Percentiles rank a stretch among this genome's conserved stretches.
Evolutionary conservation across 2,329 filamentous ascomycete species (phyloP).

Genomic region (Pseudocercospora crystallina): DNA sequence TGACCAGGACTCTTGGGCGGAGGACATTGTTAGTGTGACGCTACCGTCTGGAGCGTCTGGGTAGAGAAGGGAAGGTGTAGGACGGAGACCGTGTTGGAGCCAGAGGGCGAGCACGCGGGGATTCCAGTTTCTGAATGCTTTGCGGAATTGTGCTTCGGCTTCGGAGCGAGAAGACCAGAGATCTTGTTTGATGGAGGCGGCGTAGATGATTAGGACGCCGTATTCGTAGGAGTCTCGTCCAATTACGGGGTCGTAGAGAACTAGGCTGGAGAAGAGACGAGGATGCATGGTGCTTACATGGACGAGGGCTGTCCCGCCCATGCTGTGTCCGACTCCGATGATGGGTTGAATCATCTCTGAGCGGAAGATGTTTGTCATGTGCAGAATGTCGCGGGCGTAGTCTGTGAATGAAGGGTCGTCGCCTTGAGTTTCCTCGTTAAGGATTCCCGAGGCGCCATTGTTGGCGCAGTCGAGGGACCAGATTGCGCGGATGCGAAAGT

Average conservation of each 20-base stretch:
- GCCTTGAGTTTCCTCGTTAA: slow-evolving; percentile 75
- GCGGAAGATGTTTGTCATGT: slow-evolving; percentile 82
- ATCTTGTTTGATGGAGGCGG: slow-evolving; percentile 62
- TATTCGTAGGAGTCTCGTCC: slow-evolving; percentile 37
- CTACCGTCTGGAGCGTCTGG: not conserved
- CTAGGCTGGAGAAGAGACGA: slow-evolving; percentile 70
- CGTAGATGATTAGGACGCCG: too few species aligned
- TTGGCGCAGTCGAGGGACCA: slow-evolving; percentile 90
- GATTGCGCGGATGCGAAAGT: slow-evolving; percentile 72
- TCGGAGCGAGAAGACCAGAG: slow-evolving; percentile 74
- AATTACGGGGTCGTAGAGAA: slow-evolving; percentile 85
- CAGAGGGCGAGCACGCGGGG: slow-evolving; percentile 72
- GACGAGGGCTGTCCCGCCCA: slow-evolving; percentile 73
- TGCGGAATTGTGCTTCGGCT: slow-evolving; percentile 66
- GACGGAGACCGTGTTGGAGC: slow-evolving; percentile 69
- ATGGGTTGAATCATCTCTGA: slow-evolving; percentile 76
- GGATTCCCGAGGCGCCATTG: slow-evolving; percentile 73
- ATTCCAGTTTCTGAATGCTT: slow-evolving; percentile 78
- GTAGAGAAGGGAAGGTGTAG: slow-evolving; percentile 55
- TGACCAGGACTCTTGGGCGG: slow-evolving; percentile 83
- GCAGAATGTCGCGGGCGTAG: slow-evolving; percentile 77
- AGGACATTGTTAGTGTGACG: slow-evolving; percentile 74
- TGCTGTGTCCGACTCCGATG: slow-evolving; percentile 83
- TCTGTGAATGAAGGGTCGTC: slow-evolving; percentile 90
- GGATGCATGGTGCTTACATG: slow-evolving; percentile 76